A percentile compares a stretch with the other conserved stretches of the same genome.
Conservation (phyloP, 2,329 filamentous ascomycete genomes). For the Chalaropsis thielavioides region DNA sequence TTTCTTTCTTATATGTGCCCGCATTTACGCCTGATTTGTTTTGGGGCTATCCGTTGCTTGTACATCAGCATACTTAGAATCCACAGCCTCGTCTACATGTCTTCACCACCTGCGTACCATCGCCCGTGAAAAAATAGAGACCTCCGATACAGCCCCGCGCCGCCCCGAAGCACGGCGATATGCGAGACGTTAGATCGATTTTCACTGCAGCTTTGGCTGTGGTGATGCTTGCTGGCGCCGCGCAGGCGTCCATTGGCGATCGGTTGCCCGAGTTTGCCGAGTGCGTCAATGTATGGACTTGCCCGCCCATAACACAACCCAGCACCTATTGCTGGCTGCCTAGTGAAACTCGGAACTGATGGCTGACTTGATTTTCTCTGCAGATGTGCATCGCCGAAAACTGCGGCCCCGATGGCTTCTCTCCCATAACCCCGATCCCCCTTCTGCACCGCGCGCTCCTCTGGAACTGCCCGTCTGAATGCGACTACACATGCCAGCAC, state of each 20-base stretch:
- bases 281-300: constrained; percentile 56
- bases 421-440: constrained; percentile 46
- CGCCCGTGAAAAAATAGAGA: background rate
- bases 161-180: background rate
- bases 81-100: background rate
- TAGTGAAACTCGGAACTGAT: background rate
- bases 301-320: background rate
- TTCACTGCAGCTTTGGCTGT: constrained; percentile 2
- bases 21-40: background rate
- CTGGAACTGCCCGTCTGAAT: constrained; percentile 87
- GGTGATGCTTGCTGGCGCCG: constrained; percentile 22
- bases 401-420: constrained; percentile 43
- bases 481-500: constrained; percentile 96
- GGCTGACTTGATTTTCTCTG: background rate
- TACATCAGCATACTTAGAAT: background rate
- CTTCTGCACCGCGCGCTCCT: constrained; percentile 72
- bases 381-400: constrained; percentile 72
- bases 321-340: background rate
- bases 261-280: constrained; percentile 71
- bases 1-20: background rate
- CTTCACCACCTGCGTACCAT: background rate
- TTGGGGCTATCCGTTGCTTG: background rate
- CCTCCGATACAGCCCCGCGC: background rate
- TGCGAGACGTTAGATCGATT: constrained; percentile 3
- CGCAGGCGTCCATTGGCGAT: constrained; percentile 66